These are phyloP conservation scores for Scortechinia acanthostroma DNA, from an alignment of 2,329 filamentous ascomycete species.

Conservation along the genomic window DNA sequence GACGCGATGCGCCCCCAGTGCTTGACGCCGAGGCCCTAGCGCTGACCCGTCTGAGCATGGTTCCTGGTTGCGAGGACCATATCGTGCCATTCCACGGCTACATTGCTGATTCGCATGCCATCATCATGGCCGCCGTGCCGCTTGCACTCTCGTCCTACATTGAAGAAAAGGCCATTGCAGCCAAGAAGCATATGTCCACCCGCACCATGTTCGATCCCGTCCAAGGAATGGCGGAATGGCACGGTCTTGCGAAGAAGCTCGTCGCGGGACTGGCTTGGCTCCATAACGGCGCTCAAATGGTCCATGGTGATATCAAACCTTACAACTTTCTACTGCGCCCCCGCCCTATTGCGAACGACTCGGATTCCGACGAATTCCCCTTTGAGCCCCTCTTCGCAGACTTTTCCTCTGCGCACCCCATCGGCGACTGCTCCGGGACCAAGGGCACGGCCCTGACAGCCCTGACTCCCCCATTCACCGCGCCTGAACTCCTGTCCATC, in stretches of 20 bases:
- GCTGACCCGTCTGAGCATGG: conserved; percentile 23
- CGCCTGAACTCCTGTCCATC: conserved; percentile 29
- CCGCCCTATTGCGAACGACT: conserved; percentile 4
- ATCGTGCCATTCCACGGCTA: conserved; percentile 34
- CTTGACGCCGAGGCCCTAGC: conserved; percentile 29
- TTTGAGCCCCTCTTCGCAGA: conserved; percentile 31
- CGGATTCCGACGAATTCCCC: conserved; percentile 13
- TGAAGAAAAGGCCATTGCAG: background rate
- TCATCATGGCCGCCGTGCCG: background rate
- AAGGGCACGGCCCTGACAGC: conserved; percentile 17
- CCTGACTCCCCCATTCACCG: conserved; percentile 31
- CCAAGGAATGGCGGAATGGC: conserved; percentile 16
- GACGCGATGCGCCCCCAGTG: conserved; percentile 10
- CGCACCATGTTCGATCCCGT: background rate
- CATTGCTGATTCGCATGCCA: conserved; percentile 10
- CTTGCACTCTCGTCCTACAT: background rate
- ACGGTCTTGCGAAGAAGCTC: conserved; percentile 24
- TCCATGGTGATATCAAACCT: conserved; percentile 38
- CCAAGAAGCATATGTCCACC: background rate
- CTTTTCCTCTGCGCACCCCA: conserved; percentile 28
- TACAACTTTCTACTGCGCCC: conserved; percentile 30
- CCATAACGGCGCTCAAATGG: conserved; percentile 19
- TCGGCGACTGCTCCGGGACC: conserved; percentile 5
- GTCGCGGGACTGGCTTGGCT: conserved; percentile 31
- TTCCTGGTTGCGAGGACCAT: conserved; percentile 19